Evolutionary conservation across 2,329 filamentous ascomycete genomes (phyloP).

Genomic region (Aspergillus intermedius): DNA sequence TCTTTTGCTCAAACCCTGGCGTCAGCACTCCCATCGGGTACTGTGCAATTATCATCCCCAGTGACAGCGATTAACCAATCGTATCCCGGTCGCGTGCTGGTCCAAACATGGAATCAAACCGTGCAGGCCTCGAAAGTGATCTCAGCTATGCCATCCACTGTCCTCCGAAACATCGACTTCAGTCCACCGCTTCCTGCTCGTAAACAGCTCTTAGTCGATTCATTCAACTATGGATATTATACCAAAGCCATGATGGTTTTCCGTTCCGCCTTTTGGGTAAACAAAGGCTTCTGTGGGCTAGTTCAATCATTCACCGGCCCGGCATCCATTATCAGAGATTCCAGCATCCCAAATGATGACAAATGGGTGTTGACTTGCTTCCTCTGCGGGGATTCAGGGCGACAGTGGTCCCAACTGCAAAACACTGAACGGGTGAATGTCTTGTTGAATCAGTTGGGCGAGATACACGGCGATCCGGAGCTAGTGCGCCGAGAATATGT

Average conservation of each 20-base stretch:
- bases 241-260: slow-evolving; percentile 47
- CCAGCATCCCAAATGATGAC: slow-evolving; percentile 19
- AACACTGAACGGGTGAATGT: slow-evolving; percentile 2
- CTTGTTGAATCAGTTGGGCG: slow-evolving; percentile 10
- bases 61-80: slow-evolving; percentile 6
- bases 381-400: slow-evolving; percentile 31
- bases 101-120: slow-evolving; percentile 4
- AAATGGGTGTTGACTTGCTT: slow-evolving; percentile 37
- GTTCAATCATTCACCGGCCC: slow-evolving; percentile 43
- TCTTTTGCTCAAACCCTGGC: slow-evolving; percentile 35
- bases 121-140: slow-evolving; percentile 43
- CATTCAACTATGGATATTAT: slow-evolving; percentile 42
- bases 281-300: slow-evolving; percentile 41
- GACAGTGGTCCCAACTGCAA: slow-evolving; percentile 21
- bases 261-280: slow-evolving; percentile 41
- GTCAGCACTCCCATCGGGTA: slow-evolving; percentile 20
- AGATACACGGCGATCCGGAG: slow-evolving; percentile 4
- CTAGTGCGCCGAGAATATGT: slow-evolving; percentile 21
- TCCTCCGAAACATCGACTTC: slow-evolving; percentile 44
- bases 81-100: neutral
- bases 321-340: slow-evolving; percentile 43
- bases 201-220: slow-evolving; percentile 34
- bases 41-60: slow-evolving; percentile 4
- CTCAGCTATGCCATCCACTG: slow-evolving; percentile 43
- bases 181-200: slow-evolving; percentile 38